Evolutionary conservation across 179 eudicot species (phyloP).

Genomic region (Beta macrorhiza): DNA sequence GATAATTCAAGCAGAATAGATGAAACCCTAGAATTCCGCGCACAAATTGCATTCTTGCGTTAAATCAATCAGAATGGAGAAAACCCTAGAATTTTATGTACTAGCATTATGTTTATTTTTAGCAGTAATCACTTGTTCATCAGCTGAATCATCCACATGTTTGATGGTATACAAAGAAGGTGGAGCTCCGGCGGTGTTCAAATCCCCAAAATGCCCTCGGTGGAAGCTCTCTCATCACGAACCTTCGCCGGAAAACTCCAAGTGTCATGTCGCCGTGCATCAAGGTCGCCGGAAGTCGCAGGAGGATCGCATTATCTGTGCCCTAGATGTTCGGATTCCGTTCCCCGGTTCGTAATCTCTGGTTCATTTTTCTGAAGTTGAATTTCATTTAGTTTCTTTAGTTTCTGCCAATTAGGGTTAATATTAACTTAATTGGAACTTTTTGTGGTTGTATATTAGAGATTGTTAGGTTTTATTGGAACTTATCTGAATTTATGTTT

Average conservation of each 20-base stretch:
- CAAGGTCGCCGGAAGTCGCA: constrained; percentile 72
- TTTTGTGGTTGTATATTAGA: not conserved
- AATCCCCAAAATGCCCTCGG: constrained; percentile 91
- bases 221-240: constrained; percentile 63
- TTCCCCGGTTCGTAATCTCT: constrained; percentile 59
- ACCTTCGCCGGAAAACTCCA: constrained; percentile 36
- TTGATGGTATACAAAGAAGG: constrained; percentile 80
- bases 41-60: not conserved
- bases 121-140: constrained; percentile 14
- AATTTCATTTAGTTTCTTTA: not conserved
- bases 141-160: constrained; percentile 80
- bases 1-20: too few species aligned
- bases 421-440: not conserved
- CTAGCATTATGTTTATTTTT: constrained; percentile 15
- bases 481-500: too few species aligned
- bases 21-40: not conserved
- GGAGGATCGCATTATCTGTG: constrained; percentile 84
- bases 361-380: too few species aligned
- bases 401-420: not conserved
- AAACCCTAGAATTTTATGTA: constrained; percentile 29
- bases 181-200: constrained; percentile 94
- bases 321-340: constrained; percentile 73
- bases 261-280: constrained; percentile 63
- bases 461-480: not conserved
- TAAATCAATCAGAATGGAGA: constrained; percentile 18